Evolutionary conservation across 805 yeast species (phyloP).

Genomic region (Saccharomycopsis selenospora): DNA sequence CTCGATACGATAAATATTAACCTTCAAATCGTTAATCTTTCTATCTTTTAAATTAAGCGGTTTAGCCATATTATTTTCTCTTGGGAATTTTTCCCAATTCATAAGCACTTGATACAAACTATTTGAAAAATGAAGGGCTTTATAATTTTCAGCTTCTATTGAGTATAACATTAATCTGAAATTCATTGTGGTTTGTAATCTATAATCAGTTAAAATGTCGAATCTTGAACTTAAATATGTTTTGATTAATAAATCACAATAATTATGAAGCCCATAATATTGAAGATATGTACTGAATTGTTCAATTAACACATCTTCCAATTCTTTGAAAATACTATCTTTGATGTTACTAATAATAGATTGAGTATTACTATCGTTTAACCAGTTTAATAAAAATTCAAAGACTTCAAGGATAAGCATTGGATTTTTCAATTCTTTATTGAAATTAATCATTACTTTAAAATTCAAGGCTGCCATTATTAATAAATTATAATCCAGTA

Average conservation of each 20-base stretch:
- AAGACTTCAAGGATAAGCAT: constrained; percentile 1
- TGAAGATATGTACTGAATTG: background rate
- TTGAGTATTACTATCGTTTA: background rate
- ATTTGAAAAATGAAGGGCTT: background rate
- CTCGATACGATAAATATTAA: background rate
- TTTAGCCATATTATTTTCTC: background rate
- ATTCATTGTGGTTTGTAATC: background rate
- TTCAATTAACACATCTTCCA: constrained; percentile 7
- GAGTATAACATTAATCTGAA: background rate
- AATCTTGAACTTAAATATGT: background rate
- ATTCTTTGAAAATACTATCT: background rate
- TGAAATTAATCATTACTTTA: constrained; percentile 4
- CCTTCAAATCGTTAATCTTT: background rate
- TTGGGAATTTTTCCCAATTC: background rate
- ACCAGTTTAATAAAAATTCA: constrained; percentile 11
- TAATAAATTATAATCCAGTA: constrained; percentile 3
- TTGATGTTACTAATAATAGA: background rate
- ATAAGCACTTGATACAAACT: background rate
- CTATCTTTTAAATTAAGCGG: background rate
- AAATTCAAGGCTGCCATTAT: constrained; percentile 8
- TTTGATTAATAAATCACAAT: background rate
- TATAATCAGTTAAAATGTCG: background rate
- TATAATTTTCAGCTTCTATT: background rate
- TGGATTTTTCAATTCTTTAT: constrained; percentile 2
- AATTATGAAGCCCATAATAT: background rate